Base-by-base conservation (phyloP, 176 grass and related monocot genomes). In the Lolium perenne region DNA sequence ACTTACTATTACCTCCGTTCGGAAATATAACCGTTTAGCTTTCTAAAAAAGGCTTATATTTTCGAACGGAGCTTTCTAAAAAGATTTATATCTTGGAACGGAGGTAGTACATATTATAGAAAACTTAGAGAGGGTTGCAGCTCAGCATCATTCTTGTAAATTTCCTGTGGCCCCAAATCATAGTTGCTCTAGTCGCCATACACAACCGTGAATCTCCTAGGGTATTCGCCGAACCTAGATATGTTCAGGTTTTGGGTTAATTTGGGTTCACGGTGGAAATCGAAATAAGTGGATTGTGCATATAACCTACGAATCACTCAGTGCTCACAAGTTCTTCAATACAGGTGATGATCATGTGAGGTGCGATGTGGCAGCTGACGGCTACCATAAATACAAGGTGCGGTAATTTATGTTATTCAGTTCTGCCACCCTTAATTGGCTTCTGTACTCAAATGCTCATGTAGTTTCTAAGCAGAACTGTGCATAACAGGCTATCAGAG, bases 341-440 rank as follows among this genome's bases (percentile, higher is more conserved):
- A 61, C 76, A 86, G 84, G 84, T 35, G 51, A 49, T 71, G 7
- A 38, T 25, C 8, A 53, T 35, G 65, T 83, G 49, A 54, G 25
- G 2, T 82, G 86, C 38, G 90, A 92, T 23, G 86, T 86, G 20
- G 90, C 90, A 23, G 49, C 72, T 18, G 82, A 88, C 14, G 86
- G 86, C 16, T 88, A 92, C 83, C 90, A 92, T 45, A 88, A 88
- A 51, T 92, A 92, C 32, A 88, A 88, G 90, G 90, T 88, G 38
- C 20, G 8, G 7, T 78, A 21, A 40, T 48, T 16, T 7, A 20
- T 29, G 17, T 46, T 16, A 25, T 45, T 79, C n/a, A 4, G 1
- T 59, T 25, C 11, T 38, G 8, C 25, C 64, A 21, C 12, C 23
- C 56, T 71, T 23, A 72, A 16, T 17, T 86, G 40, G 2, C 0